These are phyloP conservation scores for Heracleum sosnowskyi DNA, from an alignment of 129 eudicot species.

Conservation along the genomic window DNA sequence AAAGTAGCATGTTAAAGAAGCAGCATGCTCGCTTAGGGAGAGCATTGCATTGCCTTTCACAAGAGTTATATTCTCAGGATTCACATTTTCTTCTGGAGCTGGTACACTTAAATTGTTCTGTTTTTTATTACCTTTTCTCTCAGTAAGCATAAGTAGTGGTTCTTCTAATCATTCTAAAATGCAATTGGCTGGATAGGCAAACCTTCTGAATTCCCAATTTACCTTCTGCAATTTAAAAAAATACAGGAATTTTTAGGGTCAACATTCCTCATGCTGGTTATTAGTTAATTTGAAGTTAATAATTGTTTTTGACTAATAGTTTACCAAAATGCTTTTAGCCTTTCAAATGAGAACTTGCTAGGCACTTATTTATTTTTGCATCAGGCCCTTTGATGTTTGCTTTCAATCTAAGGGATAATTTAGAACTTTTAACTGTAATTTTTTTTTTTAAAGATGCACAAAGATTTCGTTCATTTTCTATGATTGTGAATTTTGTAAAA, in stretches of 20 bases:
- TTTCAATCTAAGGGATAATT: background rate
- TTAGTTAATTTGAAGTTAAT: background rate
- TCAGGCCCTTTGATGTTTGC: background rate
- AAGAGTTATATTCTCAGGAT: slow-evolving; percentile 87
- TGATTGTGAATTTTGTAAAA: background rate
- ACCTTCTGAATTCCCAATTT: background rate
- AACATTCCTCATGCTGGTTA: background rate
- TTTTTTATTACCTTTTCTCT: background rate
- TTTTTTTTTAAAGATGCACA: background rate
- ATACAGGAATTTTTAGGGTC: background rate
- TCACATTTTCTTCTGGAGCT: slow-evolving; percentile 94
- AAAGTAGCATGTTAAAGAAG: slow-evolving; percentile 62
- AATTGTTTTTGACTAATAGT: background rate
- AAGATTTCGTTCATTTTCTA: background rate
- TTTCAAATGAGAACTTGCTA: background rate
- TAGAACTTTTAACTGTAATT: background rate
- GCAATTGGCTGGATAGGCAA: slow-evolving; percentile 1
- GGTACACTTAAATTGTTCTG: slow-evolving; percentile 27
- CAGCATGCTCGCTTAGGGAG: slow-evolving; percentile 97
- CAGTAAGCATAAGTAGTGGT: background rate
- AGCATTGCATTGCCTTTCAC: slow-evolving; percentile 96
- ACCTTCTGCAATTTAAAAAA: background rate
- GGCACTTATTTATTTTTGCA: background rate
- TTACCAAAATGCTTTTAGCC: background rate
- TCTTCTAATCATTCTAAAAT: background rate